Evolutionary conservation across 148 eudicot genomes (phyloP).

Genomic region (Dianthus caryophyllus): DNA sequence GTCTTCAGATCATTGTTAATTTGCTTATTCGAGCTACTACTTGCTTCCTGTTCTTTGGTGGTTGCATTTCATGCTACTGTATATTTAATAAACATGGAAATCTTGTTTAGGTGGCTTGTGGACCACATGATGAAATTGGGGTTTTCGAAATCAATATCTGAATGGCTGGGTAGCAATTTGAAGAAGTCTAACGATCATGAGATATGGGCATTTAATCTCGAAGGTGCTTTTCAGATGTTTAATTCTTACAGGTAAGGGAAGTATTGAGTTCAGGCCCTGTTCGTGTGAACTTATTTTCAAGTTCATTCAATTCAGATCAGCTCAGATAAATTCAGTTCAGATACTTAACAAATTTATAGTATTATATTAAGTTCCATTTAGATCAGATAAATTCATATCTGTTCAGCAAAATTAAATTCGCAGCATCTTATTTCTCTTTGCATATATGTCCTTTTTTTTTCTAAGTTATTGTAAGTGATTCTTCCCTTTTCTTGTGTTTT

Average conservation of each 20-base stretch:
- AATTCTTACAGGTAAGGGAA: slow-evolving; percentile 65
- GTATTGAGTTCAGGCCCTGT: no score
- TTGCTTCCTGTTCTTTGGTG: not conserved
- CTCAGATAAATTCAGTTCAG: no score
- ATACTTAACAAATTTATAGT: no score
- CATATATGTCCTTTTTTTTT: not conserved
- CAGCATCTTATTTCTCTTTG: not conserved
- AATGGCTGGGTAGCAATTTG: slow-evolving; percentile 90
- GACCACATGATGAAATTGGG: slow-evolving; percentile 84
- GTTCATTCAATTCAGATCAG: no score
- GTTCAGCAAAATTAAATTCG: no score
- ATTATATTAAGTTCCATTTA: no score
- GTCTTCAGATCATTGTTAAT: no score
- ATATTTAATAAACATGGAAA: not conserved
- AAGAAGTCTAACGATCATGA: slow-evolving; percentile 65
- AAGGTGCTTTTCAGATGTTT: slow-evolving; percentile 90
- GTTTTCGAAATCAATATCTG: slow-evolving; percentile 81
- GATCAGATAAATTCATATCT: no score
- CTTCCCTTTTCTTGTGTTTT: not conserved
- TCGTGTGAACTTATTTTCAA: no score
- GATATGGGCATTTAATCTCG: slow-evolving; percentile 86
- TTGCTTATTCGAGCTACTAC: no score
- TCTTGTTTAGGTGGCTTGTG: slow-evolving; percentile 76
- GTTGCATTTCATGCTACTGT: not conserved
- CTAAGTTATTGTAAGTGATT: not conserved